Base-by-base conservation (phyloP, 176 grass and related monocot species). In the Elaeis guineensis region DNA sequence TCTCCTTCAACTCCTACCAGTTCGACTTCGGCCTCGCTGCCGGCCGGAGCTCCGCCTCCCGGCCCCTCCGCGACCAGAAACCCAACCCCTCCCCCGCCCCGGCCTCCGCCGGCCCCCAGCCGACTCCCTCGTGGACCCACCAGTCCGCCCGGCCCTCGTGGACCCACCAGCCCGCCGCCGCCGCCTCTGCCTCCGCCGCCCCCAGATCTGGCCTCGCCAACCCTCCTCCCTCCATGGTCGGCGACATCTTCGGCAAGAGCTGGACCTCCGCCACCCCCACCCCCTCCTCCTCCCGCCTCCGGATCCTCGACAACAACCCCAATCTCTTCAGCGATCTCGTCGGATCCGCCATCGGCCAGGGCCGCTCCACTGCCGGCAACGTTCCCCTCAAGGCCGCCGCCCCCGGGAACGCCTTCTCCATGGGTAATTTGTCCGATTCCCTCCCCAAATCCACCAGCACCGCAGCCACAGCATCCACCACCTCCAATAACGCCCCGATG, bases 251-350 rank as follows among this genome's bases (percentile, higher is more conserved):
- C 63, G 93, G 93, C 54, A 77, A 79, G 80, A 92, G 66, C 70
- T 98, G 93, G 93, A 70, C 77, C 18, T 79, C 83, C 61, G 69
- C 87, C 50, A 65, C 81, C 17, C 72, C 90, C 15, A 19, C 77
- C 1, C 4, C 58, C 2, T 29, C 70, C 7, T 30, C 28, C 35
- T 39, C 35, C 1, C 57, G 82, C 23, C 22, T 92, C 39, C 82
- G 87, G 11, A 76, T 86, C 64, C 87, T 79, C 16, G 77, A 89
- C 63, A 74, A 77, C 15, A 90, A 79, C 61, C 84, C 88, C 54
- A 75, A 72, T 61, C 85, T 98, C 63, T 98, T 98, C 72, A 66
- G 88, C 69, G 93, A 98, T 74, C 93, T 98, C 59, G 62, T 98
- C 49, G 88, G 84, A 23, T 83, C 93, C 16, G 79, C 84, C 48